Base-by-base conservation (phyloP, 2,329 filamentous ascomycete species). In the Colletotrichum sublineola region DNA sequence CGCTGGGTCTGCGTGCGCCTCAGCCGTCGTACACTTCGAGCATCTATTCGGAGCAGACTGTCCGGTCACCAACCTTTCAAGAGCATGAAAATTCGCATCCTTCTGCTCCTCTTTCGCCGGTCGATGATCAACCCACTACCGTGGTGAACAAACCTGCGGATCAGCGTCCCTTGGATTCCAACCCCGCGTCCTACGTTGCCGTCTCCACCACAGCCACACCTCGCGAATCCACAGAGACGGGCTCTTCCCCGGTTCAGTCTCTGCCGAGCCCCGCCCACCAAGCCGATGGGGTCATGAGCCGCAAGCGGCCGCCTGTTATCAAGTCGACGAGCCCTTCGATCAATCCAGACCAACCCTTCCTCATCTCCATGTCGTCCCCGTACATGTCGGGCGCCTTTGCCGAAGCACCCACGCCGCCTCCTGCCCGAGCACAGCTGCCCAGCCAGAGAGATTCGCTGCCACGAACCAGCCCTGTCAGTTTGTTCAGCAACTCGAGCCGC, bases 91-190 rank as follows among this genome's bases (percentile, higher is more conserved):
- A 58, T 31, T 53, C 65, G 9, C 69, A 61, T 14, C 46, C 63
- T 42, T 42, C 40, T 15, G 42, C n/a, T 15, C 44, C 57, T 18
- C 64, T 33, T 8, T 38, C n/a, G n/a, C 33, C 46, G 40, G 36
- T 31, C 7, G 15, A 38, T 4, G 33, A 40, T 29, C 61, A 69
- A 36, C 55, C 61, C 18, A 33, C 31, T 4, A 2, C 58, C 62
- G 36, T 40, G 63, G 18, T 36, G 50, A 36, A 74, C 82, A 81
- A 84, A 55, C 77, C 86, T 48, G 86, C 85, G 83, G 80, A 82
- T 15, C 86, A 89, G 68, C 88, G 89, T 7, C 80, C 83, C 2
- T 92, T 90, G 61, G 87, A 88, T 57, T 93, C 92, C 79, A 93
- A 90, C 80, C 83, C 88, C 74, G 91, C 89, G 9, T 92, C 90